Base-by-base conservation (phyloP, 345 rosid species). In the Orychophragmus violaceus region DNA sequence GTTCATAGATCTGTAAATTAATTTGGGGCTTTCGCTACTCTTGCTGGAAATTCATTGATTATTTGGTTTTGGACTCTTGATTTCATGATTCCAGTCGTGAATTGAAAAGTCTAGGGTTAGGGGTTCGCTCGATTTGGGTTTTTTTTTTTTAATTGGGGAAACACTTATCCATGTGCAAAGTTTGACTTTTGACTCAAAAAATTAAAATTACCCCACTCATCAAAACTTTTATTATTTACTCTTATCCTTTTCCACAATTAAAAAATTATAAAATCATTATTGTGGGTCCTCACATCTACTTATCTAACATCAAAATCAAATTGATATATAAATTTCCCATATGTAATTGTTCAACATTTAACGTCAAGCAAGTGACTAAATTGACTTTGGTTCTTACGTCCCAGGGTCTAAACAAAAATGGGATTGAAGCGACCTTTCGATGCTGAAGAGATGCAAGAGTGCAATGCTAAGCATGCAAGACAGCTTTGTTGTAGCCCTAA, bases 391-490 rank as follows among this genome's bases (percentile, higher is more conserved):
- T 51, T 74, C 0, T 28, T 6, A 42, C 64, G 70, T 24, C 30
- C 46, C 62, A 52, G 69, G 55, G 27, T 24, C 13, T 28, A 5
- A 1, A 32, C 33, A 58, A 52, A 84, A 4, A 41, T 82, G 89
- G 82, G 80, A 76, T 60, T 75, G 58, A 84, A 84, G 70, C 59
- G 89, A 49, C 83, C 82, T 58, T 84, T 77, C 68, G 70, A 74
- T 33, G 83, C 77, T 49, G 84, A 82, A 55, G 82, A 77, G 74
- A 70, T 78, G 60, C 72, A 72, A 50, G 84, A 78, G 46, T 70
- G 69, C 56, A 69, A 80, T 37, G 71, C 65, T 51, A 84, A 82
- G 69, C 83, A 82, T 23, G 69, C 83, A 37, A 80, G 83, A 50
- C 80, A 72, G 49, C 65, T 78, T 58, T 73, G 64, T 25, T 62